These are phyloP conservation scores for Oryza punctata DNA, from an alignment of 176 grass and related monocot genomes.

Conservation along the genomic window DNA sequence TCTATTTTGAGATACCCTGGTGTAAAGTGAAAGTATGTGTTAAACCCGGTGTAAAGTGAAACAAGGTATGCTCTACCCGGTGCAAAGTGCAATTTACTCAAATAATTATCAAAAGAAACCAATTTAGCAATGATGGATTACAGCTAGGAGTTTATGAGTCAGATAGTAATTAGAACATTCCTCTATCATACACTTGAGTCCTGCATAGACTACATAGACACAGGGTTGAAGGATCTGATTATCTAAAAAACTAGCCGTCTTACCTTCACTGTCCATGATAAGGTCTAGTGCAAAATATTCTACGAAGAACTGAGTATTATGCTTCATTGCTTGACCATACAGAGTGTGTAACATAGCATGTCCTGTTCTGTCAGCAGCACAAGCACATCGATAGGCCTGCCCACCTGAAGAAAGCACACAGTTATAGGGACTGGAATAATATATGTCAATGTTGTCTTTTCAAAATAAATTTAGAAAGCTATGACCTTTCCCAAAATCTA, in stretches of 20 bases:
- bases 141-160: neutral
- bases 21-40: no score
- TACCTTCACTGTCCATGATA: conserved; percentile 71
- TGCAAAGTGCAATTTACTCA: no score
- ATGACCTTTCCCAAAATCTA: conserved; percentile 96
- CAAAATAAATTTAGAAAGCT: conserved; percentile 10
- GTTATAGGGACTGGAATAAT: conserved; percentile 14
- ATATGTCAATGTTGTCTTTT: neutral
- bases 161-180: neutral
- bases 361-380: conserved; percentile 94
- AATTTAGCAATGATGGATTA: neutral
- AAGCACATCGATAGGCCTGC: conserved; percentile 90
- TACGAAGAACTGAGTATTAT: conserved; percentile 98
- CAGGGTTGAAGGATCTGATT: neutral
- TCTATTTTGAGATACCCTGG: no score
- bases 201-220: neutral
- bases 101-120: neutral
- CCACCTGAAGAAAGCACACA: conserved; percentile 56
- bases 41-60: no score
- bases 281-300: conserved; percentile 90
- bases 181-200: neutral
- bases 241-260: neutral
- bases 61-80: no score
- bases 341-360: conserved; percentile 95
- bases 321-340: conserved; percentile 98